These are phyloP conservation scores for Penicillium occitanis DNA, from an alignment of 2,329 filamentous ascomycete genomes.

Conservation along the genomic window DNA sequence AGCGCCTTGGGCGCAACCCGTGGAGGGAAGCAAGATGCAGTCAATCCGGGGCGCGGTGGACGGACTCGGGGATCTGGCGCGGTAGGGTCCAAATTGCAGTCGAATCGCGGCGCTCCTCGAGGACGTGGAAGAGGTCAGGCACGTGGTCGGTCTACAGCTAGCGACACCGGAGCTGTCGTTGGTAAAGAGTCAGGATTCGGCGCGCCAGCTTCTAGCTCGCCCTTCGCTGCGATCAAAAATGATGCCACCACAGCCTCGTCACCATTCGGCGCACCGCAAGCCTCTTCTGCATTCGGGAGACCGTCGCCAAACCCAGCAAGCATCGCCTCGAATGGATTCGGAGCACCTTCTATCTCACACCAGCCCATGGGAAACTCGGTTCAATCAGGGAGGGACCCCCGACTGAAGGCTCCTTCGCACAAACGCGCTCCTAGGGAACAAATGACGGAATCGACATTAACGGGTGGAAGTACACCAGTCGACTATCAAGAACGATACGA, in stretches of 20 bases:
- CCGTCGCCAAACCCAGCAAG: constrained; percentile 27
- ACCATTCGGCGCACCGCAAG: constrained; percentile 11
- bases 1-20: constrained; percentile 21
- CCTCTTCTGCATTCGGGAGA: constrained; percentile 8
- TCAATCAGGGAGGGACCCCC: constrained; percentile 25
- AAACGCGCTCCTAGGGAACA: constrained; percentile 19
- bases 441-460: constrained; percentile 20
- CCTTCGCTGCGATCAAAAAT: constrained; percentile 23
- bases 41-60: constrained; percentile 17
- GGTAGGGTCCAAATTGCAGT: constrained; percentile 4
- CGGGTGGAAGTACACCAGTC: constrained; percentile 29
- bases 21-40: constrained; percentile 21
- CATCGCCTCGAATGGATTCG: constrained; percentile 23
- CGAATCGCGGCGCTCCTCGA: constrained; percentile 14
- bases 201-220: constrained; percentile 9
- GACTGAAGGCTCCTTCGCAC: constrained; percentile 15
- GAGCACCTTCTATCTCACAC: constrained; percentile 22
- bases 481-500: constrained; percentile 40
- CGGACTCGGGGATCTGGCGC: constrained; percentile 6
- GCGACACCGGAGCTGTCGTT: constrained; percentile 1
- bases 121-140: constrained; percentile 18
- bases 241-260: background rate
- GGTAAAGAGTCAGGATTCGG: background rate
- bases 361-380: constrained; percentile 16
- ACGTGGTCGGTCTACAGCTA: constrained; percentile 8